Evolutionary conservation across 768 basidiomycete genomes (phyloP), one percentile per base, ranked within the genome.

Genomic region (Suillus sp.): DNA sequence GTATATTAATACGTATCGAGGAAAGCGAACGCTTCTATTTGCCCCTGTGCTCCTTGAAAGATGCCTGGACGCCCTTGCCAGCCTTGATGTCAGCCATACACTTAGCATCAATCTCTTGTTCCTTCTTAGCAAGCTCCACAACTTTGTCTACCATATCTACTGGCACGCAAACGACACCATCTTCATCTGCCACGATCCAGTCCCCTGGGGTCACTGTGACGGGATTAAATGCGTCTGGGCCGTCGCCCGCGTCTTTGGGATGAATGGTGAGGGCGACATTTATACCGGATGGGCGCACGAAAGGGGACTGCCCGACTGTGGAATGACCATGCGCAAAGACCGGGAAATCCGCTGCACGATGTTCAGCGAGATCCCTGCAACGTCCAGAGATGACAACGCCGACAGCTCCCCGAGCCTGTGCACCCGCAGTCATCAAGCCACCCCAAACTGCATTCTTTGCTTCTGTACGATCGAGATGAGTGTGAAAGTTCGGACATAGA

Each of bases 371-470:
- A 75, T 98, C 95, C 69, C 95, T 84, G 76, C 91, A 93, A 18
- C 93, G 85, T 11, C 93, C 93, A 50, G 89, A 91, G 64, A 96
- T 89, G 47, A 96, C 79, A 53, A 90, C 92, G 13, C 92, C 95
- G 27, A 79, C 78, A 14, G 87, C 88, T 22, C 83, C 83, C 62
- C 88, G 86, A 14, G 85, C 83, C 70, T 86, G 84, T 1, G 94
- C 94, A 25, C 92, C 92, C 0, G 92, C 91, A 13, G 92, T 88
- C 93, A 95, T 93, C 56, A 93, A 85, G 22, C 95, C 94, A 27
- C 95, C 94, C 95, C 95, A 96, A 7, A 94, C 91, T 4, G 93
- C 93, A 68, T 87, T 90, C 75, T 89, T 90, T 32, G 81, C 78
- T 61, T 86, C 92, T 89, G 72, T 53, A 27, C 13, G n/a, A 25